Evolutionary conservation across 257 asterid species (phyloP), one percentile per base, ranked within the genome.

Genomic region (Jaltomata sinuosa): DNA sequence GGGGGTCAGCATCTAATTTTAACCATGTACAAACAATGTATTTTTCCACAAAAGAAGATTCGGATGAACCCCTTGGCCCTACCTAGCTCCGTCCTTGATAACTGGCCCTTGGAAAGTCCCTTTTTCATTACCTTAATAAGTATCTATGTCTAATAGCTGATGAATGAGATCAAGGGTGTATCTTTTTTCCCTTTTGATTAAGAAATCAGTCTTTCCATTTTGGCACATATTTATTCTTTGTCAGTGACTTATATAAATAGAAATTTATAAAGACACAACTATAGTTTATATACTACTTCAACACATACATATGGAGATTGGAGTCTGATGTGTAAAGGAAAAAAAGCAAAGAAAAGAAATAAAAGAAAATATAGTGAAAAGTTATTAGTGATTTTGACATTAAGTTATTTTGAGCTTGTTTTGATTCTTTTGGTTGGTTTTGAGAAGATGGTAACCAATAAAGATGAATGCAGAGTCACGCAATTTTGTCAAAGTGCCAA

Each of bases 401-500:
- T 72, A 16, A 67, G 69, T 84, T 71, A n/a, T n/a, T n/a, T n/a
- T n/a, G n/a, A n/a, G n/a, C n/a, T 29, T 71, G 71, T 83, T 85
- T 29, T 84, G 82, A 88, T 86, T 86, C 89, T 71, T 79, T 83
- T 87, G 82, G 85, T 82, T 74, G 84, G 84, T 85, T 76, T 69
- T 34, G 82, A 79, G 65, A 27, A 57, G 81, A 68, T 27, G 76
- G 82, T 5, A 62, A 52, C 87, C 85, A 77, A 84, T 87, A 52
- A n/a, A n/a, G 90, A 83, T 84, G 82, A 67, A 78, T 87, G 84
- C 87, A 89, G 85, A 85, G 88, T 83, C 89, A 87, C 87, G 72
- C 83, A 42, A 45, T 45, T 45, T 12, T 45, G 50, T 45, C 50
- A 10, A 83, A 85, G 86, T n/a, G n/a, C n/a, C n/a, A n/a, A n/a